Conservation (phyloP, 164 flowering plant genomes). For the Stephania yunnanensis region DNA sequence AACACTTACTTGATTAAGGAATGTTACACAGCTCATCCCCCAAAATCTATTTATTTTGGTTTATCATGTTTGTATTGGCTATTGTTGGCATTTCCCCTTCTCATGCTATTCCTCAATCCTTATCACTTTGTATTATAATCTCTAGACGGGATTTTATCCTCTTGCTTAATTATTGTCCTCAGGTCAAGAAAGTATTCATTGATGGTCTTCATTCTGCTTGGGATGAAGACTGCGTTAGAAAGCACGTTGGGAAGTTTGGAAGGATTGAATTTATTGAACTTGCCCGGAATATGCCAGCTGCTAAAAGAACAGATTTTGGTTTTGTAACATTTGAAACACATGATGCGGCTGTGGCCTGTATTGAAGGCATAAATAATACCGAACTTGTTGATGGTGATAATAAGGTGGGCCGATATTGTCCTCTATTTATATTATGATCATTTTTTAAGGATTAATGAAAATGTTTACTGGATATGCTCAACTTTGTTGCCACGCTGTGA, state of each 20-base stretch:
- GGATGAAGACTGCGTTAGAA: conserved; percentile 31
- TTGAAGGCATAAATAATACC: conserved; percentile 21
- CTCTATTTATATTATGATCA: background rate
- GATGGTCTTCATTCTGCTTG: conserved; percentile 28
- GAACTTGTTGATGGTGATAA: conserved; percentile 25
- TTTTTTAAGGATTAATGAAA: background rate
- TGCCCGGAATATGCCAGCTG: conserved; percentile 32
- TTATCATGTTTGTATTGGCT: background rate
- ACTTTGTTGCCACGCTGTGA: background rate
- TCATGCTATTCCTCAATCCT: background rate
- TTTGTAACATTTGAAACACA: conserved; percentile 29
- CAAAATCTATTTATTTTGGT: background rate
- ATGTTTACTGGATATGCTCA: background rate
- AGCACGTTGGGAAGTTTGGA: conserved; percentile 25
- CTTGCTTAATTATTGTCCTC: conserved; percentile 1
- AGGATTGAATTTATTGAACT: conserved; percentile 29
- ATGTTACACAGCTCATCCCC: background rate
- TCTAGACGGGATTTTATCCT: background rate
- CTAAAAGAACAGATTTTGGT: conserved; percentile 34
- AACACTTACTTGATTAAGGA: background rate
- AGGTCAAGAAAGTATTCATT: conserved; percentile 29
- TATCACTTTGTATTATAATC: background rate
- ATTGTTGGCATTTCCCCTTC: background rate
- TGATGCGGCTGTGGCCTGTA: conserved; percentile 31
- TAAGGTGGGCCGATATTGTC: conserved; percentile 14